Base-by-base conservation (phyloP, 352 stramenopile genomes). In the Globisporangium spiculum region DNA sequence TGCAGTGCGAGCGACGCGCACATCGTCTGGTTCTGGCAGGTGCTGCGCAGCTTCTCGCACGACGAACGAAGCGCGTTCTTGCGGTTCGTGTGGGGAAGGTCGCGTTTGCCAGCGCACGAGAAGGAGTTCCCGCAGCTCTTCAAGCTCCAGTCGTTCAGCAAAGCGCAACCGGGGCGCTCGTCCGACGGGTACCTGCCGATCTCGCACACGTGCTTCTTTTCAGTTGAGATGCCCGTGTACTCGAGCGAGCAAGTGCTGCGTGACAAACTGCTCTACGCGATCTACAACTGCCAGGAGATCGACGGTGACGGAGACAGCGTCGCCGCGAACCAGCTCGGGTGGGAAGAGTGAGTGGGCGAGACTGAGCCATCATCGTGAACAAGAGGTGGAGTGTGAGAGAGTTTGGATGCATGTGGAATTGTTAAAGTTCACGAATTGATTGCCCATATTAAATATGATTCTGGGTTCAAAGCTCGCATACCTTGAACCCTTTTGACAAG, bases 151-250 rank as follows among this genome's bases (percentile, higher is more conserved):
- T 95, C 79, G 24, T 97, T 93, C 68, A 89, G 79, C 65, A 94
- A 89, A 38, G 76, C 82, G 63, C 73, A 75, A 55, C 10, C 58
- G 26, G 68, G 73, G 48, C 64, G 67, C 30, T 75, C 72, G 27
- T 68, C 78, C 12, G 90, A 98, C 65, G 78, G 77, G 18, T 98
- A 98, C 70, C 80, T 99, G 48, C 97, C 97, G 7, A 97, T 98
- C 67, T 92, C 97, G 27, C 97, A 98, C 70, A 99, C 98, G n/a
- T 99, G 98, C 74, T 99, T 99, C 81, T 99, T 99, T 74, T 96
- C 92, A 6, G 80, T 99, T 36, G 95, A 97, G 36, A 70, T 99
- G 26, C 97, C 98, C 18, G 71, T 88, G 48, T 99, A 99, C 75
- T 97, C 91, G 48, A 96, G 76, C 55, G 71, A 89, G 38, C 67